phyloP scores from a whole-genome alignment of 163 green algal genomes.

The Volvox carteri region DNA sequence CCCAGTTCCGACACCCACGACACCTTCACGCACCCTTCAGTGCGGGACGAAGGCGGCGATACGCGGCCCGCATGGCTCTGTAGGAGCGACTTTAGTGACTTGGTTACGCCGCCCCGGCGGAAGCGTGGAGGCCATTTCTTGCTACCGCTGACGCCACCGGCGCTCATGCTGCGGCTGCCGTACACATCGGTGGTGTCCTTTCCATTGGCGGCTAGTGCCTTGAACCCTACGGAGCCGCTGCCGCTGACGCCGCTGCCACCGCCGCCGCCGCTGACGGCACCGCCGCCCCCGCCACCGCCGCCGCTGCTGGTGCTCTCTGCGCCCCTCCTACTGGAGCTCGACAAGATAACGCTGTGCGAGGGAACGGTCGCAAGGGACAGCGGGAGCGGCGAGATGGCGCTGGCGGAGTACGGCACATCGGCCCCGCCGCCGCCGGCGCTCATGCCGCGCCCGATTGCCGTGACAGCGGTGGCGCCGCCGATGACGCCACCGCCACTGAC shows the following conservation, averaged over 20 bases:
- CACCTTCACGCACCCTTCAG: too few relatives aligned
- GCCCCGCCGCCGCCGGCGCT: constrained; percentile 10
- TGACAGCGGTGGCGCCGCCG: not conserved
- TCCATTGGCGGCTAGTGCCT: too few relatives aligned
- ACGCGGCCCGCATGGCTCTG: too few relatives aligned
- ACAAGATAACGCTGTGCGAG: not conserved
- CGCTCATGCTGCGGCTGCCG: not conserved
- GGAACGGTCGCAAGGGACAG: not conserved
- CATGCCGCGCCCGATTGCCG: not conserved
- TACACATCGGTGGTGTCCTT: not conserved
- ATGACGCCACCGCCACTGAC: not conserved
- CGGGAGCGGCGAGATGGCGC: not conserved
- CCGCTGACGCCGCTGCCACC: not conserved
- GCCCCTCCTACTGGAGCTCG: not conserved
- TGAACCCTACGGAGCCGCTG: not conserved
- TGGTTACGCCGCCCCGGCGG: too few relatives aligned
- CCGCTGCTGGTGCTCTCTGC: not conserved
- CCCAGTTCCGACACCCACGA: too few relatives aligned
- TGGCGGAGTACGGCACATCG: not conserved
- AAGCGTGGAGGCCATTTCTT: too few relatives aligned
- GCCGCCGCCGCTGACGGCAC: constrained; percentile 6
- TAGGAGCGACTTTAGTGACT: too few relatives aligned
- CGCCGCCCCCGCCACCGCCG: constrained; percentile 11
- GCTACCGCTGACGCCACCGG: not conserved
- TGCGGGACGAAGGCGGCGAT: too few relatives aligned